Percentiles rank a stretch among this genome's conserved stretches.
Evolutionary conservation across 1,284 basidiomycete species (phyloP).

Genomic region (Ganoderma boninense): DNA sequence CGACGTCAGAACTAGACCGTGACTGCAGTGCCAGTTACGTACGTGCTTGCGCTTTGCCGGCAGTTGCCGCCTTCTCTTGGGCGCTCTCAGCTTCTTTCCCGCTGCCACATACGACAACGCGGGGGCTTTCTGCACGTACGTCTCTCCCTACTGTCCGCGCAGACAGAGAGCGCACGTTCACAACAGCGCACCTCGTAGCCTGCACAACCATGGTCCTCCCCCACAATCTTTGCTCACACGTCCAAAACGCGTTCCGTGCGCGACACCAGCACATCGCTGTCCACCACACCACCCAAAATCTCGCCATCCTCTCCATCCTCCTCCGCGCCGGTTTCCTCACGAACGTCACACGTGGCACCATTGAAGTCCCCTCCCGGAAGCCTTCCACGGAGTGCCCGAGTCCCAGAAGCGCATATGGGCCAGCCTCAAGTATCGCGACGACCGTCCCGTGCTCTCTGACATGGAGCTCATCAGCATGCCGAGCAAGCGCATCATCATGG

Average conservation of each 20-base stretch:
- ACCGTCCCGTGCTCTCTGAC: conserved; percentile 78
- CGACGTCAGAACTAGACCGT: not conserved
- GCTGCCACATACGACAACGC: not conserved
- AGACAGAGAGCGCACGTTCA: not conserved
- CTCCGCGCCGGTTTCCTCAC: conserved; percentile 88
- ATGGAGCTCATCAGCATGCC: conserved; percentile 83
- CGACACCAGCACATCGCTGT: conserved; percentile 79
- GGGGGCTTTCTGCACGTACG: not conserved
- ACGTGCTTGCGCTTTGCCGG: not conserved
- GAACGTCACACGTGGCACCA: conserved; percentile 82
- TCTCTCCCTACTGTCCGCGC: not conserved
- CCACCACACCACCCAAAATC: conserved; percentile 83
- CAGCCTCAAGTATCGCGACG: conserved; percentile 89
- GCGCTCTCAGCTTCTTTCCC: conserved; percentile 2
- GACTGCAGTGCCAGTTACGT: not conserved
- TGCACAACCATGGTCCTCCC: conserved; percentile 50
- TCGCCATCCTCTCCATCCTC: conserved; percentile 85
- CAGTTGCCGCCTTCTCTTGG: not conserved
- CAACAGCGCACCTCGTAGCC: not conserved
- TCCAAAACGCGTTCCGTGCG: conserved; percentile 90
- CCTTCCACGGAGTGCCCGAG: conserved; percentile 64
- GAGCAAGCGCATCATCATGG: conserved; percentile 79
- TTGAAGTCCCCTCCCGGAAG: conserved; percentile 66
- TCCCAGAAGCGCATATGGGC: conserved; percentile 85
- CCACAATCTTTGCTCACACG: conserved; percentile 83